Base-by-base conservation (phyloP, 75 land plant species). In the Selaginella moellendorffii region DNA sequence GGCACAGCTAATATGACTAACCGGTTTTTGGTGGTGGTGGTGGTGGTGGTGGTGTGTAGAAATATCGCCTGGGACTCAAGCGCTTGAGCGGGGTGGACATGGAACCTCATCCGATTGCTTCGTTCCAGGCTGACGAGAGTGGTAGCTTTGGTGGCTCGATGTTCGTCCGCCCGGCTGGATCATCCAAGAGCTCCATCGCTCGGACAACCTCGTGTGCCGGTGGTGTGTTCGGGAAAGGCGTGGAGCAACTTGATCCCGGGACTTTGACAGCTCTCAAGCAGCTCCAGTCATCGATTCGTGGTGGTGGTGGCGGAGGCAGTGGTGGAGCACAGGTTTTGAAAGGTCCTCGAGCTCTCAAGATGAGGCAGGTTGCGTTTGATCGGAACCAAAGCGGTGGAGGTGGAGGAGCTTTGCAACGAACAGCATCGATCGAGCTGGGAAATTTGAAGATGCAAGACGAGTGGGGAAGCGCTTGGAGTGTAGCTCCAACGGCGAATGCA, bases 11-110 rank as follows among this genome's bases (percentile, higher is more conserved):
- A 5, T 36, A 5, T 36, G 5, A 5, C 46, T 36, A 36, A 5
- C 14, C 46, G n/a, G n/a, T n/a, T n/a, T n/a, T n/a, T n/a, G n/a
- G n/a, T n/a, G n/a, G n/a, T n/a, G n/a, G n/a, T n/a, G n/a, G n/a
- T n/a, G n/a, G n/a, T n/a, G n/a, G n/a, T n/a, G n/a, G n/a, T n/a
- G n/a, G n/a, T n/a, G n/a, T 14, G 5, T 86, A 88, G 95, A 88
- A 88, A 63, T 88, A 85, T 59, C 83, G 95, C 28, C 64, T 85
- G 25, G 85, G 84, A 63, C 77, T 88, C 42, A 85, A 79, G 78
- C 84, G 89, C 54, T 63, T 87, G 46, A 88, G 79, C 66, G 85
- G 85, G 0, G 84, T 72, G 1, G 63, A 77, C 29, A 80, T 68
- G 27, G 75, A 76, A 53, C 80, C 80, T 2, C 75, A 65, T 28